Conservation (phyloP, 805 yeast genomes). For the Kregervanrija fluxuum region DNA sequence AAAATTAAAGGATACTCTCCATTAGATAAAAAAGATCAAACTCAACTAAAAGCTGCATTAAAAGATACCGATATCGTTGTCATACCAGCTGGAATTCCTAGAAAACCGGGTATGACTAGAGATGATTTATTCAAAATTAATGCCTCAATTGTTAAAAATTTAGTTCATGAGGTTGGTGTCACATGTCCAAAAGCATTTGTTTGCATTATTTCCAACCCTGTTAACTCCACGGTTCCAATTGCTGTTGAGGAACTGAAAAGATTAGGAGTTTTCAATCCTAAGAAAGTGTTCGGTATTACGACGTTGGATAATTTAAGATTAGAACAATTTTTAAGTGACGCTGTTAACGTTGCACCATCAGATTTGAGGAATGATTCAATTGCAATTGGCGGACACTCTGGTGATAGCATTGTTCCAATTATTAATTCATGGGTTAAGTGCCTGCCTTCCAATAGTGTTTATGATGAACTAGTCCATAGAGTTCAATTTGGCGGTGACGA, state of each 20-base stretch:
- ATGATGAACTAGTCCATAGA: slow-evolving; percentile 65
- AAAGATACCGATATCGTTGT: slow-evolving; percentile 43
- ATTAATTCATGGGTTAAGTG: slow-evolving; percentile 31
- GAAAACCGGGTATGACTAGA: slow-evolving; percentile 64
- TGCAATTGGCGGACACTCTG: slow-evolving; percentile 53
- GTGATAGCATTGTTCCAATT: slow-evolving; percentile 48
- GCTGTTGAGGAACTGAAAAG: slow-evolving; percentile 51
- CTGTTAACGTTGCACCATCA: slow-evolving; percentile 15
- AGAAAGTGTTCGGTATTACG: slow-evolving; percentile 50
- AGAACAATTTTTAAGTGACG: slow-evolving; percentile 40
- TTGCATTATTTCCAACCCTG: slow-evolving; percentile 53
- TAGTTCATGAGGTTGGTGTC: slow-evolving; percentile 46
- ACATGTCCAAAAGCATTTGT: slow-evolving; percentile 44
- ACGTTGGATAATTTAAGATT: slow-evolving; percentile 53
- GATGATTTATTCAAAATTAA: slow-evolving; percentile 55
- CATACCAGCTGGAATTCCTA: slow-evolving; percentile 59
- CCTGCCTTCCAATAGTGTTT: slow-evolving; percentile 22
- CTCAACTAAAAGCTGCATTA: slow-evolving; percentile 37
- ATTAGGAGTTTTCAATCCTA: slow-evolving; percentile 44
- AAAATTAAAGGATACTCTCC: slow-evolving; percentile 21
- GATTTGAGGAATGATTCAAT: slow-evolving; percentile 34
- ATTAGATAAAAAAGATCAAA: slow-evolving; percentile 20
- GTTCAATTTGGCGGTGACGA: slow-evolving; percentile 90
- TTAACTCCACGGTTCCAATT: slow-evolving; percentile 54
- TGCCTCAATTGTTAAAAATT: slow-evolving; percentile 44